Base-by-base conservation (phyloP, 768 basidiomycete species). In the Leccinum barrowsii region DNA sequence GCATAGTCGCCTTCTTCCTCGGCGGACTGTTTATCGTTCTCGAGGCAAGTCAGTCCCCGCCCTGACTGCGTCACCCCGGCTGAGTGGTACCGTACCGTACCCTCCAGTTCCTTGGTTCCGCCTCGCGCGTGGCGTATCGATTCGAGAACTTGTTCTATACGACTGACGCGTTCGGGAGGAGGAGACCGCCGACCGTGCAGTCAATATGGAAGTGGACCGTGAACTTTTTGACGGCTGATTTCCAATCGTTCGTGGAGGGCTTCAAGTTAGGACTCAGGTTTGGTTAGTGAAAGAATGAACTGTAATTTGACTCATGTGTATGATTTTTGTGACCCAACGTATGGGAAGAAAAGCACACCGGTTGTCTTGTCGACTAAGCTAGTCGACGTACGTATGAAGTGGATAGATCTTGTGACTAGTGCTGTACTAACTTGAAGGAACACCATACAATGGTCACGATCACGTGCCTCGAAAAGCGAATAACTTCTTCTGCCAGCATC, bases 21-120 rank as follows among this genome's bases (percentile, higher is more conserved):
- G 96, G 96, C 3, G 94, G 93, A 3, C 76, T 91, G 2, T 98
- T 97, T 63, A 87, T 98, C 21, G 74, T 98, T 48, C 81, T 98
- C 8, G 94, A 96, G 83, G 94, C 93, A 57, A 50, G 83, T 68
- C 46, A 34, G 7, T 15, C 11, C 26, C 5, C 4, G 2, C 17
- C 35, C 32, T 46, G 17, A 6, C 1, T 5, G 21, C 7, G 52
- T 42, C 40, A n/a, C 46, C 3, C n/a, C 3, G 8, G 13, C 63
- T 65, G 34, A 67, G 35, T 21, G 7, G 2, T 28, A 21, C 11
- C n/a, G 2, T 21, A n/a, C n/a, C n/a, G n/a, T 11, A 19, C 58
- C 52, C n/a, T 24, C 6, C 97, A 98, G 94, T 98, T 95, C 72
- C 78, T 96, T 57, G 81, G 83, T 7, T 91, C 90, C 5, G 66